phyloP scores from a whole-genome alignment of 1,284 basidiomycete species.

The Cryptococcus sp. region DNA sequence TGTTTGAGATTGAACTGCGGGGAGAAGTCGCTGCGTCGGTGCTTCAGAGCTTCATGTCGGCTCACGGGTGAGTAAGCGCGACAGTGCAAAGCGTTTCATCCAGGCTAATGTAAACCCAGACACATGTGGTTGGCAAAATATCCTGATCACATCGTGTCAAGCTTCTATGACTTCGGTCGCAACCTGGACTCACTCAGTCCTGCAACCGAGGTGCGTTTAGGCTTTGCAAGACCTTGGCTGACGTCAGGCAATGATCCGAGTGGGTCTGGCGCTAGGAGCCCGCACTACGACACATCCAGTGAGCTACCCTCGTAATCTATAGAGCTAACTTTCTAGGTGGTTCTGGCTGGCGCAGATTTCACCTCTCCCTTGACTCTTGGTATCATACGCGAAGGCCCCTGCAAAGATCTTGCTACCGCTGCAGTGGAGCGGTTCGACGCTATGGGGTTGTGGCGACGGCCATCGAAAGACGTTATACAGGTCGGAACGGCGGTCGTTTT shows the following conservation, averaged over 20 bases:
- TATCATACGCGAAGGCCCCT: slow-evolving; percentile 13
- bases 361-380: slow-evolving; percentile 11
- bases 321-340: neutral
- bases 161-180: neutral
- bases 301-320: neutral
- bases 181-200: neutral
- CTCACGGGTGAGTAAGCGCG: slow-evolving; percentile 7
- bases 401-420: slow-evolving; percentile 3
- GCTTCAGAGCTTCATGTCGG: slow-evolving; percentile 3
- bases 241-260: neutral
- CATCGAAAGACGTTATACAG: slow-evolving; percentile 4
- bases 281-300: slow-evolving; percentile 5
- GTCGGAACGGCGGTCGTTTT: slow-evolving; percentile 1
- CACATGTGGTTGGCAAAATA: neutral
- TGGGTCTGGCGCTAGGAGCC: slow-evolving; percentile 6
- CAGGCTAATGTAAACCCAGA: neutral
- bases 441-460: slow-evolving; percentile 3
- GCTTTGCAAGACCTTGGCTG: neutral
- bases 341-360: slow-evolving; percentile 7
- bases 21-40: slow-evolving; percentile 1
- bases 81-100: neutral
- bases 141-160: neutral
- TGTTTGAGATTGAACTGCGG: slow-evolving; percentile 4
- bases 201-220: neutral
- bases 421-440: slow-evolving; percentile 6